phyloP scores from a whole-genome alignment of 192 early-diverging fungal species.

The Entrophospora sp. region DNA sequence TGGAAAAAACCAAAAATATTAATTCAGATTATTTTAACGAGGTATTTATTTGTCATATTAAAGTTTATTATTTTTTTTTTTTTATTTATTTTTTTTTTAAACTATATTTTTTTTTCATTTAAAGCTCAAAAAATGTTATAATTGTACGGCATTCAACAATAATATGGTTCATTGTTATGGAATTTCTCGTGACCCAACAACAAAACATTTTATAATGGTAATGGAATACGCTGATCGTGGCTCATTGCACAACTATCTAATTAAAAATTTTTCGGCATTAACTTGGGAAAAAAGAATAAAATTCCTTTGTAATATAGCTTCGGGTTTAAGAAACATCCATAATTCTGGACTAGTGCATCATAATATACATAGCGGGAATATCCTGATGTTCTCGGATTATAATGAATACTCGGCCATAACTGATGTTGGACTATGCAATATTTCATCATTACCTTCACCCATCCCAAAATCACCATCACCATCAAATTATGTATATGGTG shows the following conservation, averaged over 20 bases:
- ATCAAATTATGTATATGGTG: constrained; percentile 19
- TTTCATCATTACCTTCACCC: no score
- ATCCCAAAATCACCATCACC: not conserved
- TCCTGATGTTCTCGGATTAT: not conserved
- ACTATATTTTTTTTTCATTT: not conserved
- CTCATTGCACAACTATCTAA: not conserved
- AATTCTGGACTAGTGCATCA: not conserved
- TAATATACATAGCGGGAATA: constrained; percentile 3
- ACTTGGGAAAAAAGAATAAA: not conserved
- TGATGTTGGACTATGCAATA: not conserved
- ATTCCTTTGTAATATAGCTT: not conserved
- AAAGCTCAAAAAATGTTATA: not conserved
- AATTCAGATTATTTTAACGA: not conserved
- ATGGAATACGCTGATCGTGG: not conserved
- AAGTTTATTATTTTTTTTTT: not conserved
- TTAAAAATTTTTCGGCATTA: not conserved
- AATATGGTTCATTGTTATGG: not conserved
- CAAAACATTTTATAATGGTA: not conserved
- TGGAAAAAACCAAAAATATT: not conserved
- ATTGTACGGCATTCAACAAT: not conserved
- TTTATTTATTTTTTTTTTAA: not conserved
- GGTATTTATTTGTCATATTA: not conserved
- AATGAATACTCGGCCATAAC: not conserved
- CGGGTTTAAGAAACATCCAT: not conserved
- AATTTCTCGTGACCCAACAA: not conserved